Percentiles rank a stretch among this genome's conserved stretches.
These are phyloP conservation scores for Xeromyces bisporus DNA, from an alignment of 495 filamentous ascomycete genomes.

Conservation along the genomic window DNA sequence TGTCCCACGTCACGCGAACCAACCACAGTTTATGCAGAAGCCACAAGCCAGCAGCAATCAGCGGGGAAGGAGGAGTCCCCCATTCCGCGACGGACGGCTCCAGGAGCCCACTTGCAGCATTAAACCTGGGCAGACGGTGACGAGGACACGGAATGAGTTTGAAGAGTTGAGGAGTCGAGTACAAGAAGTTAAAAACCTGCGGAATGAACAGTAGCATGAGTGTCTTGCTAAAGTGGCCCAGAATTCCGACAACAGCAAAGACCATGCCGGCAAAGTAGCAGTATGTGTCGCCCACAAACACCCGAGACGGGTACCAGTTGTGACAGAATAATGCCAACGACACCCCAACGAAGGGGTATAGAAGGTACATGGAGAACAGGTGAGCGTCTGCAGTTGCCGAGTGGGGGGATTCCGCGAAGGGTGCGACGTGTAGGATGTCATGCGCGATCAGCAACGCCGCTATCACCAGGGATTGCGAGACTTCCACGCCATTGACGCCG, in stretches of 20 bases:
- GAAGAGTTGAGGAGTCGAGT: conserved; percentile 82
- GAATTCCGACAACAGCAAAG: conserved; percentile 88
- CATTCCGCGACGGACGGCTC: conserved; percentile 76
- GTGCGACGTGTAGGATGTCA: conserved; percentile 58
- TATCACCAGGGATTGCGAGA: conserved; percentile 83
- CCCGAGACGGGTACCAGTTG: conserved; percentile 91
- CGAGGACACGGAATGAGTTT: conserved; percentile 78
- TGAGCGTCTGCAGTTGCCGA: conserved; percentile 93
- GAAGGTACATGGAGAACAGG: conserved; percentile 84
- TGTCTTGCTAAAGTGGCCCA: conserved; percentile 97
- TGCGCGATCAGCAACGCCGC: conserved; percentile 69
- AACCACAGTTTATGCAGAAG: conserved; percentile 47
- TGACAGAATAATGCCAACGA: conserved; percentile 72
- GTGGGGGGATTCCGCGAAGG: conserved; percentile 58
- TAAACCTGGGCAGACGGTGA: conserved; percentile 80
- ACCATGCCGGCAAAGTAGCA: conserved; percentile 99
- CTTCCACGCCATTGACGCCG: conserved; percentile 94
- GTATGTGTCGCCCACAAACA: conserved; percentile 97
- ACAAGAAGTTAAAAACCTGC: conserved; percentile 92
- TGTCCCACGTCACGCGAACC: conserved; percentile 44
- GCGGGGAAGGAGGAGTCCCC: conserved; percentile 44
- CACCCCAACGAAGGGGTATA: conserved; percentile 86
- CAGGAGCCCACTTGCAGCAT: conserved; percentile 60
- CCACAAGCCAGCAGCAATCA: conserved; percentile 43
- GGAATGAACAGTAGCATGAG: conserved; percentile 79